Evolutionary conservation across 768 basidiomycete genomes (phyloP).

Genomic region (Mrakia frigida): DNA sequence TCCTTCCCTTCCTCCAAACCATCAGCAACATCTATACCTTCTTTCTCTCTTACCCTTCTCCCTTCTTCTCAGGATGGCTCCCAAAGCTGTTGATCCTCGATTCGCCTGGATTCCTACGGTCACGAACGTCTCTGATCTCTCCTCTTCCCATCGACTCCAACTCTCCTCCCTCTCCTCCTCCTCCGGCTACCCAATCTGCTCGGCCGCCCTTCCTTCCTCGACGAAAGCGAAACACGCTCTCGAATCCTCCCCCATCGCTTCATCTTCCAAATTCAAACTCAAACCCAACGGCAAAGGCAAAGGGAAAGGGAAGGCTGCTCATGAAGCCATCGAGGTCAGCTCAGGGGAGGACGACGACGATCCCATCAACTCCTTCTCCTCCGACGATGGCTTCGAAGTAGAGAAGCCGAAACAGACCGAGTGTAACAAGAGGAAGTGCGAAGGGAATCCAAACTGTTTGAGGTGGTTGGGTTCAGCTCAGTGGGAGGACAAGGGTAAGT

Average conservation of each 20-base stretch:
- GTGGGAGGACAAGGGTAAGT: constrained; percentile 69
- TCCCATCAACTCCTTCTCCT: neutral
- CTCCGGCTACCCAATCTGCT: constrained; percentile 21
- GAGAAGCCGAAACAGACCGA: neutral
- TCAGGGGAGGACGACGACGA: constrained; percentile 18
- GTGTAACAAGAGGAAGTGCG: constrained; percentile 50
- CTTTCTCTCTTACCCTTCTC: neutral
- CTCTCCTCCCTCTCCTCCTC: constrained; percentile 11
- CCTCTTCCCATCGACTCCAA: constrained; percentile 14
- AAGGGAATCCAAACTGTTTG: constrained; percentile 72
- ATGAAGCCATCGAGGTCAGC: neutral
- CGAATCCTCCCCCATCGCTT: neutral
- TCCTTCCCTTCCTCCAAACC: neutral
- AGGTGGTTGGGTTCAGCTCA: constrained; percentile 79
- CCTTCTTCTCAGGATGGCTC: constrained; percentile 12
- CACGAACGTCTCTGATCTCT: neutral
- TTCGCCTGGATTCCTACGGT: neutral
- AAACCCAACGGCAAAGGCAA: neutral
- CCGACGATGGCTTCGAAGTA: neutral
- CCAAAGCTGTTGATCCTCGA: neutral
- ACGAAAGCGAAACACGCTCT: neutral
- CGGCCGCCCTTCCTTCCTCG: neutral
- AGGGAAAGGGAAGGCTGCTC: neutral
- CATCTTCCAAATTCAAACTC: neutral
- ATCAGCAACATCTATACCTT: neutral